Evolutionary conservation across 495 filamentous ascomycete species (phyloP).

Genomic region (Penicillium silybi): DNA sequence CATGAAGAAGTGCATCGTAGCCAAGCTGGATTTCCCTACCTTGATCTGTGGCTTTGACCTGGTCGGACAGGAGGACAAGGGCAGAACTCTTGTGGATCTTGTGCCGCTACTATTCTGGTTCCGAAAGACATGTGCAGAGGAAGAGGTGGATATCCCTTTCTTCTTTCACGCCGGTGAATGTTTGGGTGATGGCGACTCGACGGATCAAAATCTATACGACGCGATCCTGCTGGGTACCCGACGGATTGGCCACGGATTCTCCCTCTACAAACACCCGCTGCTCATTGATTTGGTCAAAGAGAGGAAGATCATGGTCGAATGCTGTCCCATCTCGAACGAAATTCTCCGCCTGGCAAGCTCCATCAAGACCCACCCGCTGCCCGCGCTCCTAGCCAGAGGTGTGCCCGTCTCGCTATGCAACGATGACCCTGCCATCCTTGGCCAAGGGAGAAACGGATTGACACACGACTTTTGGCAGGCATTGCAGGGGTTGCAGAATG

Average conservation of each 20-base stretch:
- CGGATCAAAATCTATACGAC: slow-evolving; percentile 86
- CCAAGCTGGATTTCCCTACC: slow-evolving; percentile 73
- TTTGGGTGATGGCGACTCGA: slow-evolving; percentile 68
- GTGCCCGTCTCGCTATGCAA: slow-evolving; percentile 66
- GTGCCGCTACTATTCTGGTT: slow-evolving; percentile 90
- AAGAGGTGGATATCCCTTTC: slow-evolving; percentile 84
- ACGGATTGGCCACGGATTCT: slow-evolving; percentile 84
- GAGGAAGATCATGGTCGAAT: slow-evolving; percentile 82
- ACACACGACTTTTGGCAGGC: slow-evolving; percentile 93
- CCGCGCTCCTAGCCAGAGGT: slow-evolving; percentile 78
- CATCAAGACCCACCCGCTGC: slow-evolving; percentile 75
- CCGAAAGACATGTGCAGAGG: slow-evolving; percentile 72
- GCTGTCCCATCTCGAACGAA: slow-evolving; percentile 82
- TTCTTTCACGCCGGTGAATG: slow-evolving; percentile 92
- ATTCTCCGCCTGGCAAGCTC: slow-evolving; percentile 72
- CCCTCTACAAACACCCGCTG: slow-evolving; percentile 85
- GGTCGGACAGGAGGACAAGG: slow-evolving; percentile 79
- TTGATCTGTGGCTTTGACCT: slow-evolving; percentile 85
- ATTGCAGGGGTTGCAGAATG: slow-evolving; percentile 78
- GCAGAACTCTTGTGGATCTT: slow-evolving; percentile 69
- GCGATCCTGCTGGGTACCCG: slow-evolving; percentile 82
- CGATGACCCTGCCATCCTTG: slow-evolving; percentile 80
- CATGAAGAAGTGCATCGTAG: slow-evolving; percentile 81
- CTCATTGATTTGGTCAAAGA: slow-evolving; percentile 84
- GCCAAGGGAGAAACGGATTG: slow-evolving; percentile 70